A percentile compares a stretch with the other conserved stretches of the same genome.
phyloP scores from a whole-genome alignment of 2,329 filamentous ascomycete species.

The Penicillium fuscoglaucum region DNA sequence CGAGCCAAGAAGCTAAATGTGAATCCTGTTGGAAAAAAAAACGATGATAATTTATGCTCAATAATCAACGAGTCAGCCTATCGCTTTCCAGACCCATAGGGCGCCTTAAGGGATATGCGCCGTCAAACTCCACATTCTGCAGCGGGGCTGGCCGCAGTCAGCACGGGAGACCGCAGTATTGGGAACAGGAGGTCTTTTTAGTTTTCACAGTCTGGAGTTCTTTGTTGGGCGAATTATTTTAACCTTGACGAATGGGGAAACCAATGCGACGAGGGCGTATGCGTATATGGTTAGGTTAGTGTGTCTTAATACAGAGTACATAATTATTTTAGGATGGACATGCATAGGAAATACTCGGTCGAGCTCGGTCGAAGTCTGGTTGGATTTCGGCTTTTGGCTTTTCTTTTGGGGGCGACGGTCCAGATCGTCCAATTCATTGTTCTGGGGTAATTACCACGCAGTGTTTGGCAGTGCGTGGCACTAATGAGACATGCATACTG shows the following conservation, averaged over 20 bases:
- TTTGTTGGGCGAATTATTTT: background rate
- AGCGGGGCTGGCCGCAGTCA: slow-evolving; percentile 9
- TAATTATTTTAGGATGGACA: background rate
- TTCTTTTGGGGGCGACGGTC: background rate
- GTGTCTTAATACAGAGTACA: background rate
- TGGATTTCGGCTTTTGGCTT: background rate
- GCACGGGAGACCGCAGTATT: slow-evolving; percentile 8
- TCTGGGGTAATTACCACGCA: background rate
- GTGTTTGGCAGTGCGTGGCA: background rate
- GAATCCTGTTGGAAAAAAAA: background rate
- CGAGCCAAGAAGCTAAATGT: background rate
- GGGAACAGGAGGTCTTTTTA: background rate
- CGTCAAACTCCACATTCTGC: slow-evolving; percentile 12
- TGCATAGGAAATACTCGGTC: background rate
- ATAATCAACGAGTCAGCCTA: background rate
- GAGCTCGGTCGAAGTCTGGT: background rate
- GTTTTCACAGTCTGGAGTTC: background rate
- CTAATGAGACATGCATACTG: background rate
- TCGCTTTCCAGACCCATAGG: background rate
- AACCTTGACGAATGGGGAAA: background rate
- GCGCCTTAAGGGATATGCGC: background rate
- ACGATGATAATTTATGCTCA: background rate
- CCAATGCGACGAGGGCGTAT: background rate
- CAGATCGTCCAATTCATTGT: background rate
- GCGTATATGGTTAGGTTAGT: background rate